phyloP scores from a whole-genome alignment of 345 rosid species.

The Camelina hispida region DNA sequence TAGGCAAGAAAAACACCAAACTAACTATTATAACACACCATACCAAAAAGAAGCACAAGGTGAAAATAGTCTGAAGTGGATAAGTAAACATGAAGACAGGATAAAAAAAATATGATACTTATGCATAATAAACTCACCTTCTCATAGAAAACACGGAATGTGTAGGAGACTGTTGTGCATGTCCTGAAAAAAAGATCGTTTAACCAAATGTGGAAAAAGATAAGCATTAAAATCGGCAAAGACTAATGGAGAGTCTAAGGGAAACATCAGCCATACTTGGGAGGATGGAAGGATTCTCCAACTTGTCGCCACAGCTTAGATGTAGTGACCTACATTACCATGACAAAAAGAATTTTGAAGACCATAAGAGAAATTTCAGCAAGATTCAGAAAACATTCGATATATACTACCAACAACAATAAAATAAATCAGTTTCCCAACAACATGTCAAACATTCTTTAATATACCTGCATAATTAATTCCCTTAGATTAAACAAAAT shows the following conservation, averaged over 20 bases:
- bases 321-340: slow-evolving; percentile 70
- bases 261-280: slow-evolving; percentile 62
- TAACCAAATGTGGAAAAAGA: slow-evolving; percentile 7
- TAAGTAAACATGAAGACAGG: slow-evolving; percentile 12
- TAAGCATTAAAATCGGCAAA: slow-evolving; percentile 29
- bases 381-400: slow-evolving; percentile 5
- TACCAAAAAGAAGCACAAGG: slow-evolving; percentile 29
- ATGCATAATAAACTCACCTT: slow-evolving; percentile 58
- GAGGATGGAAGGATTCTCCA: slow-evolving; percentile 92
- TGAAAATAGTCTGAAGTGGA: slow-evolving; percentile 6
- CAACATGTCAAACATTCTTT: slow-evolving; percentile 27
- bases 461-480: slow-evolving; percentile 10
- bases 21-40: slow-evolving; percentile 15
- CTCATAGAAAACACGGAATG: slow-evolving; percentile 90
- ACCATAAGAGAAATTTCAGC: slow-evolving; percentile 22
- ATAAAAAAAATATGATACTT: background rate
- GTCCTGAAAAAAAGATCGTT: slow-evolving; percentile 59
- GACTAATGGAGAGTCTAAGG: slow-evolving; percentile 21
- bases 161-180: slow-evolving; percentile 91
- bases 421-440: slow-evolving; percentile 21
- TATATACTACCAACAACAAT: slow-evolving; percentile 12
- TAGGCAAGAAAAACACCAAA: slow-evolving; percentile 20
- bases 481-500: background rate
- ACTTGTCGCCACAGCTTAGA: slow-evolving; percentile 85
- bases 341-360: slow-evolving; percentile 31